These are phyloP conservation scores for Micractinium conductrix DNA, from an alignment of 139 green algal species.

Conservation along the genomic window DNA sequence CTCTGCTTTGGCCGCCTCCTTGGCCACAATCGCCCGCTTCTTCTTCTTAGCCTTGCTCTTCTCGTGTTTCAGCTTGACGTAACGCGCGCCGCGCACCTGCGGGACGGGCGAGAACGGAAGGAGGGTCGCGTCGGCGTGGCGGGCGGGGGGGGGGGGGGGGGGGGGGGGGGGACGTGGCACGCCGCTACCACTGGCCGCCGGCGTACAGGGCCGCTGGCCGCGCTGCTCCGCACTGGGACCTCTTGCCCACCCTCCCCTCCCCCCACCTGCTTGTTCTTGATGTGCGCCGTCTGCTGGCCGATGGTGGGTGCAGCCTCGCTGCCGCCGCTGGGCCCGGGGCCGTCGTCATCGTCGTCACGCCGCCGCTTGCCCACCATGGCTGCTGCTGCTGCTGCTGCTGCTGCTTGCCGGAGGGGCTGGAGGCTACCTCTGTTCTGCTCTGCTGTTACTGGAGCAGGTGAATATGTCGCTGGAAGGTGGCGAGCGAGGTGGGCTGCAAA, in stretches of 20 bases:
- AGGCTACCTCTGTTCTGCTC: no score
- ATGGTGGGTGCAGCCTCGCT: slow-evolving; percentile 41
- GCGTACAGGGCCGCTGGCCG: no score
- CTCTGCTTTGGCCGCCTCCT: slow-evolving; percentile 66
- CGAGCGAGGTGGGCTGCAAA: not conserved
- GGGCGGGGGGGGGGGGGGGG: no score
- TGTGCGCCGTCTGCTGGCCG: slow-evolving; percentile 78
- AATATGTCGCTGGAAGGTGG: no score
- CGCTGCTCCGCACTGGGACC: no score
- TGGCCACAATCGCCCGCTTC: slow-evolving; percentile 68
- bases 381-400: not conserved
- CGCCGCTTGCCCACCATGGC: slow-evolving; percentile 39
- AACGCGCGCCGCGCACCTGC: slow-evolving; percentile 63
- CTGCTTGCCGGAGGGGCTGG: not conserved
- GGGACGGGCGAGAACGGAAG: no score
- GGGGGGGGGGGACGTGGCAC: no score
- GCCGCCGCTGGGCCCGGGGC: not conserved
- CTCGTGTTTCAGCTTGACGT: slow-evolving; percentile 83
- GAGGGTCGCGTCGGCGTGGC: no score
- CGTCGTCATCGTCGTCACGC: slow-evolving; percentile 24
- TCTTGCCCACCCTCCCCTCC: no score
- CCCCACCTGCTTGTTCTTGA: slow-evolving; percentile 86
- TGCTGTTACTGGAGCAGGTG: no score
- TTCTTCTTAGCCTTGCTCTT: slow-evolving; percentile 80
- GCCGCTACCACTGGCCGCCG: no score